These are phyloP conservation scores for Aureobasidium pullulans DNA, from an alignment of 2,329 filamentous ascomycete species.

Conservation along the genomic window DNA sequence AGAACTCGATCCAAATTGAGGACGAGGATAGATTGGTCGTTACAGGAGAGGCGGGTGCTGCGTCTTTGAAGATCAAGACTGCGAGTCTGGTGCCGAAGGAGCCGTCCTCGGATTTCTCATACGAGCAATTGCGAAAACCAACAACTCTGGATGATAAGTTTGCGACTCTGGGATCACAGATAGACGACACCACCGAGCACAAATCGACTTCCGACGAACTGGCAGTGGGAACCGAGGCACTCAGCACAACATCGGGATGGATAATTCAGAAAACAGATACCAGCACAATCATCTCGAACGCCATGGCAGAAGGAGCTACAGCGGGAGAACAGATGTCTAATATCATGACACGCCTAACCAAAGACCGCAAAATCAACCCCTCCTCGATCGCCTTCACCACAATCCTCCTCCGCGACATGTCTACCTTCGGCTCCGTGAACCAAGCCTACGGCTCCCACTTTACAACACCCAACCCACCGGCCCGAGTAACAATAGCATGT, in stretches of 20 bases:
- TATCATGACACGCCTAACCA: conserved; percentile 32
- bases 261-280: neutral
- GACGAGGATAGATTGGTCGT: conserved; percentile 48
- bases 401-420: conserved; percentile 71
- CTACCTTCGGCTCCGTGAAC: conserved; percentile 71
- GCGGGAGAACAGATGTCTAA: conserved; percentile 34
- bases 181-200: neutral
- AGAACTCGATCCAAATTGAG: conserved; percentile 57
- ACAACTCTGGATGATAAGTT: conserved; percentile 61
- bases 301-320: conserved; percentile 27
- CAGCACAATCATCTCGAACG: conserved; percentile 23
- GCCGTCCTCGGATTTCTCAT: neutral
- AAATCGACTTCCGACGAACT: neutral
- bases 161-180: conserved; percentile 27
- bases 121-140: conserved; percentile 48
- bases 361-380: conserved; percentile 22
- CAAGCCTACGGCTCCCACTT: conserved; percentile 69
- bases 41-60: conserved; percentile 66
- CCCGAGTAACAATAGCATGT: conserved; percentile 75
- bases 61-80: conserved; percentile 58
- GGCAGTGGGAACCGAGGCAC: neutral
- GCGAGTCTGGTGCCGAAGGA: conserved; percentile 48
- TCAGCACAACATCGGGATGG: neutral
- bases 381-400: conserved; percentile 38
- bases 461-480: conserved; percentile 69